A percentile compares a stretch with the other conserved stretches of the same genome.
phyloP scores from a whole-genome alignment of 2,329 filamentous ascomycete species.

The Pseudopyricularia cyperi region DNA sequence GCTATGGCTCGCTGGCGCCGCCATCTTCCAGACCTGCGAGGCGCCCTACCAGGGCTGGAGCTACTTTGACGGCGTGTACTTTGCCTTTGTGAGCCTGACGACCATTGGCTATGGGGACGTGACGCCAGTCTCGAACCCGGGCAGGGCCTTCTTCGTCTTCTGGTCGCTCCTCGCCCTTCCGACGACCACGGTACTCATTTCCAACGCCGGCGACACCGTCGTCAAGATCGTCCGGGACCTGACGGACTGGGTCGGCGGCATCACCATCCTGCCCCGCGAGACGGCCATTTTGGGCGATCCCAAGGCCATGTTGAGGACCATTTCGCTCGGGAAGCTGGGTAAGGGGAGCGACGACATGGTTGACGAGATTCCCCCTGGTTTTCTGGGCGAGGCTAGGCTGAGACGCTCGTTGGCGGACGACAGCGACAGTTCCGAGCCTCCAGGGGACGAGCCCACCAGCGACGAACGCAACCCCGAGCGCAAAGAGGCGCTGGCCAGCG shows the following conservation, averaged over 20 bases:
- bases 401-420: constrained; percentile 8
- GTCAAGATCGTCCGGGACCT: constrained; percentile 47
- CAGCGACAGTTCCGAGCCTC: constrained; percentile 3
- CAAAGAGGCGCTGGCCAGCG: neutral
- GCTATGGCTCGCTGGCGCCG: constrained; percentile 71
- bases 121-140: constrained; percentile 62
- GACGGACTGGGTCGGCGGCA: constrained; percentile 41
- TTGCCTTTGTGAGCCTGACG: constrained; percentile 68
- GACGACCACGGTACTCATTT: constrained; percentile 77
- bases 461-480: constrained; percentile 12
- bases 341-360: constrained; percentile 10
- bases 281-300: constrained; percentile 30
- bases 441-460: constrained; percentile 9
- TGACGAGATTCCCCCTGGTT: constrained; percentile 22
- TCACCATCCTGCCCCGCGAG: constrained; percentile 49
- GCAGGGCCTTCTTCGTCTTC: constrained; percentile 81
- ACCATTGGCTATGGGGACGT: constrained; percentile 83
- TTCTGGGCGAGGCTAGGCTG: constrained; percentile 23
- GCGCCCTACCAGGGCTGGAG: constrained; percentile 43
- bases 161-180: constrained; percentile 81
- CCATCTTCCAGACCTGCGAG: constrained; percentile 52
- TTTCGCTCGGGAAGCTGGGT: constrained; percentile 27
- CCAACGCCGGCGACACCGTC: constrained; percentile 73
- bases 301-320: constrained; percentile 25
- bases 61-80: constrained; percentile 77